Conservation (phyloP, 2,329 filamentous ascomycete genomes). For the Nakataea oryzae region DNA sequence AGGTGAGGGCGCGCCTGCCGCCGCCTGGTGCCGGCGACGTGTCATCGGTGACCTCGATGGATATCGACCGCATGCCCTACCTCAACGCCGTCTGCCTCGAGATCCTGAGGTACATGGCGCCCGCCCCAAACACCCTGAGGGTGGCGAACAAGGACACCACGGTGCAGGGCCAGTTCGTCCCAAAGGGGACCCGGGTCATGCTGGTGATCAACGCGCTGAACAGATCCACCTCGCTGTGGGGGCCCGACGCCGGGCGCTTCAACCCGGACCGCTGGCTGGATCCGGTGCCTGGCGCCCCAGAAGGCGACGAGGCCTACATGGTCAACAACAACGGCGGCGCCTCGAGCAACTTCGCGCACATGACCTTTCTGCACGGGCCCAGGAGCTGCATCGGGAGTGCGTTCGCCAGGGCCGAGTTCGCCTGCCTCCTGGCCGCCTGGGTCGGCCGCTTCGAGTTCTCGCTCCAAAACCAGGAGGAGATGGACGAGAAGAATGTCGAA, state of each 20-base stretch:
- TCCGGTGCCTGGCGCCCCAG: not conserved
- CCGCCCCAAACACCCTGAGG: slow-evolving; percentile 62
- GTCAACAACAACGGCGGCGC: slow-evolving; percentile 41
- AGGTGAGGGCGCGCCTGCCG: slow-evolving; percentile 54
- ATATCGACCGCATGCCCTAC: slow-evolving; percentile 68
- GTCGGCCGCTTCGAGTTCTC: slow-evolving; percentile 64
- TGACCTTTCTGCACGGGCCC: slow-evolving; percentile 82
- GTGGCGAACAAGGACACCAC: slow-evolving; percentile 53
- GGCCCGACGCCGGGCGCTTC: slow-evolving; percentile 62
- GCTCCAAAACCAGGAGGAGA: slow-evolving; percentile 44
- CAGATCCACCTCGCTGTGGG: slow-evolving; percentile 61
- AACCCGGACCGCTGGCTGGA: slow-evolving; percentile 68
- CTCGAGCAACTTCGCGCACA: slow-evolving; percentile 62
- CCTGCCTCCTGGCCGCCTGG: slow-evolving; percentile 67
- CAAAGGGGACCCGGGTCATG: slow-evolving; percentile 59
- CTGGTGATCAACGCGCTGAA: slow-evolving; percentile 61
- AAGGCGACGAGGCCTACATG: slow-evolving; percentile 19
- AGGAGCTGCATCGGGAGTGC: slow-evolving; percentile 73
- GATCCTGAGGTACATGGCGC: slow-evolving; percentile 60
- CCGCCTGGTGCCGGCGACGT: slow-evolving; percentile 23
- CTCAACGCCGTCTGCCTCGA: slow-evolving; percentile 73
- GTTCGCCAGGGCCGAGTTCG: slow-evolving; percentile 79
- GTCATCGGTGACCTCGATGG: slow-evolving; percentile 30
- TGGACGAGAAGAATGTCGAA: slow-evolving; percentile 55
- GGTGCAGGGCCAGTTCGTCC: slow-evolving; percentile 55